A percentile compares a stretch with the other conserved stretches of the same genome.
Conservation (phyloP, 75 land plant genomes). For the Picea sitchensis region DNA sequence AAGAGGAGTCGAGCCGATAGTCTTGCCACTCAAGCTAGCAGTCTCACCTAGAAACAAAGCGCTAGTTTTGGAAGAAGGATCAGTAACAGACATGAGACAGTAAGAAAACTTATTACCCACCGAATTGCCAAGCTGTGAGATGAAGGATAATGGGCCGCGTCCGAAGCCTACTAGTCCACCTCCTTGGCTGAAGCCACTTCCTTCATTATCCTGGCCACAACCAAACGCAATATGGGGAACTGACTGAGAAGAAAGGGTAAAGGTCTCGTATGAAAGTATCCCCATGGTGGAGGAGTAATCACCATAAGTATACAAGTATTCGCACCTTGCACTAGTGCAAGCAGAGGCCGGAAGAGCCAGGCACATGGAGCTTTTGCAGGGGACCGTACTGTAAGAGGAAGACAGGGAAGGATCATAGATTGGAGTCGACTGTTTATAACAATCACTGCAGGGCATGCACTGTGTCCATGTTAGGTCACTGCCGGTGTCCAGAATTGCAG, state of each 20-base stretch:
- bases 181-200: conserved; percentile 21
- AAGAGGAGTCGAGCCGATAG: not conserved
- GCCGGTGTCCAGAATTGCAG: conserved; percentile 4
- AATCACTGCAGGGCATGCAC: conserved; percentile 28
- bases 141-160: conserved; percentile 21
- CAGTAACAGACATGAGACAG: conserved; percentile 18
- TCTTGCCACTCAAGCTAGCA: not conserved
- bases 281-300: conserved; percentile 37
- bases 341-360: not conserved
- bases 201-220: conserved; percentile 40
- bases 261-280: conserved; percentile 32
- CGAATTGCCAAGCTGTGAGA: conserved; percentile 18
- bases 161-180: conserved; percentile 28
- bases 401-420: conserved; percentile 24
- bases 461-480: conserved; percentile 34
- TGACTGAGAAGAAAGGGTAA: conserved; percentile 9
- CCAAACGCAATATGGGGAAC: conserved; percentile 17
- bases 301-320: conserved; percentile 32
- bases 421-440: conserved; percentile 27
- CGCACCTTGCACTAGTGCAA: conserved; percentile 11
- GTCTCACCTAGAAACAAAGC: conserved; percentile 11
- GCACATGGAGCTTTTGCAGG: conserved; percentile 17
- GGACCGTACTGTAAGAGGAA: conserved; percentile 7
- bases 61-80: not conserved
- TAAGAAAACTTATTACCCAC: conserved; percentile 21